Conservation (phyloP, 805 yeast genomes). For the Cyberlindnera lachancei region DNA sequence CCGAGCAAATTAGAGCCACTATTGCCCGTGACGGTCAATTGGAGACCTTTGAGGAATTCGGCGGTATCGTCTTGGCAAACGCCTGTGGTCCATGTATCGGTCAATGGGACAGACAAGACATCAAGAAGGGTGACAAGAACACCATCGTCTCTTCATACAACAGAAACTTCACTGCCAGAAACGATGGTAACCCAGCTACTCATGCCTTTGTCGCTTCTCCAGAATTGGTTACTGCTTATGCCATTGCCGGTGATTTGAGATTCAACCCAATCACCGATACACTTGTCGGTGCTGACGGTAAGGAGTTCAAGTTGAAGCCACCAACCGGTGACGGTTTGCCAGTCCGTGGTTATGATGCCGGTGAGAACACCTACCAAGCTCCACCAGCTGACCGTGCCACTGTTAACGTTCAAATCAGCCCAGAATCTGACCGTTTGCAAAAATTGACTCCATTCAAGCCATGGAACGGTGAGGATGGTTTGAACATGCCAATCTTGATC, state of each 20-base stretch:
- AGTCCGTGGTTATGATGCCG: slow-evolving; percentile 80
- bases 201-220: slow-evolving; percentile 97
- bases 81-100: slow-evolving; percentile 99
- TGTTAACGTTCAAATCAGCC: slow-evolving; percentile 71
- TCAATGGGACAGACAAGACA: slow-evolving; percentile 95
- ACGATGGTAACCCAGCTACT: slow-evolving; percentile 96
- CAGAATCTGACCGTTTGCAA: slow-evolving; percentile 95
- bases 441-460: slow-evolving; percentile 86
- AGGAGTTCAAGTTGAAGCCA: slow-evolving; percentile 80
- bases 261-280: slow-evolving; percentile 94
- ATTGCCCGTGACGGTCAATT: slow-evolving; percentile 94
- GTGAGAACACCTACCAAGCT: slow-evolving; percentile 94
- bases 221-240: slow-evolving; percentile 91
- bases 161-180: slow-evolving; percentile 97
- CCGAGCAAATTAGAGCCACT: slow-evolving; percentile 97
- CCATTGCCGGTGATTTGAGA: slow-evolving; percentile 92
- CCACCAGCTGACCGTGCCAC: slow-evolving; percentile 83
- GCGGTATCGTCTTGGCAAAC: slow-evolving; percentile 91
- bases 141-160: slow-evolving; percentile 96
- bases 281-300: slow-evolving; percentile 81
- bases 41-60: slow-evolving; percentile 80
- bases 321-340: slow-evolving; percentile 93
- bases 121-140: slow-evolving; percentile 90
- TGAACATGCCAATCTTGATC: slow-evolving; percentile 84
- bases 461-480: slow-evolving; percentile 95